phyloP scores from a whole-genome alignment of 176 grass and related monocot genomes.

The Pontederia paniculata region DNA sequence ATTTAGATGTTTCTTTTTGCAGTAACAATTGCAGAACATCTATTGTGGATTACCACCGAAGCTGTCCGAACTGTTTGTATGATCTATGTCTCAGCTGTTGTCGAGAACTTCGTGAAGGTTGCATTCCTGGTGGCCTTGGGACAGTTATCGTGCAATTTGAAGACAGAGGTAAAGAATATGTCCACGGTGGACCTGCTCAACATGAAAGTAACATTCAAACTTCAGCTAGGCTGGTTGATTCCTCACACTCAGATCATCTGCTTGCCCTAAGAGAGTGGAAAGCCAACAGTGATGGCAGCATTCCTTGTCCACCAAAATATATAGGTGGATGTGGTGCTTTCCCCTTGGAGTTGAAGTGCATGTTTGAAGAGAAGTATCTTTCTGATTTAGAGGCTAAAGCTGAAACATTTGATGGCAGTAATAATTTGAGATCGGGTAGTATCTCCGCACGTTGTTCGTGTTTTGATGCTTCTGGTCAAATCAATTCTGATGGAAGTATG shows the following conservation, averaged over 20 bases:
- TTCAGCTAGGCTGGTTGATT: constrained; percentile 8
- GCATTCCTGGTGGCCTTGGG: constrained; percentile 43
- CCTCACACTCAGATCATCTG: neutral
- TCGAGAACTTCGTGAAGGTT: constrained; percentile 51
- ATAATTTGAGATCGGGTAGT: constrained; percentile 13
- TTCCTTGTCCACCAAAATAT: constrained; percentile 69
- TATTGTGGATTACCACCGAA: constrained; percentile 77
- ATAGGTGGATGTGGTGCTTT: constrained; percentile 43
- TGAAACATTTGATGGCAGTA: constrained; percentile 28
- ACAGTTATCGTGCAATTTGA: constrained; percentile 9
- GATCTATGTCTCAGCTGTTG: constrained; percentile 71
- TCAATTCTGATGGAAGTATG: constrained; percentile 18
- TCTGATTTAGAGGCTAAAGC: constrained; percentile 38
- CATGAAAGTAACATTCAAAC: constrained; percentile 9
- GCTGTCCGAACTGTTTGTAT: constrained; percentile 49
- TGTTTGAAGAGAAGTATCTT: constrained; percentile 37
- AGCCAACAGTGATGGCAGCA: constrained; percentile 46
- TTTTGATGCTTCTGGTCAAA: constrained; percentile 14
- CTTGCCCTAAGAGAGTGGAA: constrained; percentile 31
- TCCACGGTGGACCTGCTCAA: constrained; percentile 20
- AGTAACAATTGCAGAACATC: constrained; percentile 69
- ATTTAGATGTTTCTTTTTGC: constrained; percentile 13
- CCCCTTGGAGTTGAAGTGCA: constrained; percentile 39
- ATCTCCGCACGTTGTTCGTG: constrained; percentile 27
- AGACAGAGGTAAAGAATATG: constrained; percentile 26